Evolutionary conservation across 805 yeast species (phyloP), one percentile per base, ranked within the genome.

Genomic region (Cyberlindnera mrakii): DNA sequence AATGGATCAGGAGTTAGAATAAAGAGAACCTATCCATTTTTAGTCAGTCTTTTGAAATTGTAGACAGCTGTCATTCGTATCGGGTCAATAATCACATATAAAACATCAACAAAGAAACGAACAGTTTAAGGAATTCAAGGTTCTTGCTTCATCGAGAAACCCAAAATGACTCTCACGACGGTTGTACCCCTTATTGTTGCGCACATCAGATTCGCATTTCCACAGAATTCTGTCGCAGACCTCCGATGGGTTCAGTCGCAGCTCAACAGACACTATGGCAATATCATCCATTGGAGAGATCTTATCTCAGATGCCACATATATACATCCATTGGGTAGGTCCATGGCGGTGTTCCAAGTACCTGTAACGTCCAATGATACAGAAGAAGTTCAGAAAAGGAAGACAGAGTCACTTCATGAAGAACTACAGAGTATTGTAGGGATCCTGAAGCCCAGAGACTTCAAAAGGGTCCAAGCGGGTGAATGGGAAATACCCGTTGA

Each of bases 1-100:
- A 52, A 65, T 71, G 69, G 67, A 48, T 9, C 37, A 35, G 20
- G 35, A 32, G 35, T 16, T 32, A 16, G 35, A 32, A 18, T 32
- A 32, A 32, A 16, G 27, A 23, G 27, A 23, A 9, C 6, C 9
- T 23, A 23, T 9, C 27, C 11, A 23, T 23, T 23, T 23, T 23
- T 3, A 23, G 27, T 23, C 27, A 9, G 11, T 23, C 11, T 23
- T 11, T 23, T 23, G 11, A n/a, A n/a, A 9, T 23, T 23, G 27
- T 23, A 23, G 27, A 10, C 27, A 3, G 8, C 27, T 23, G 27
- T 23, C 27, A 23, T 23, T 23, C 13, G 27, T 23, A 23, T 23
- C 27, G 27, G 27, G 27, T 23, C 11, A 23, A 23, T 11, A 23
- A 23, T 23, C 27, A 2, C 11, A 23, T 23, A 3, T 4, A 23